A percentile compares a stretch with the other conserved stretches of the same genome.
These are phyloP conservation scores for Pythium aquatile DNA, from an alignment of 352 stramenopile species.

Conservation along the genomic window DNA sequence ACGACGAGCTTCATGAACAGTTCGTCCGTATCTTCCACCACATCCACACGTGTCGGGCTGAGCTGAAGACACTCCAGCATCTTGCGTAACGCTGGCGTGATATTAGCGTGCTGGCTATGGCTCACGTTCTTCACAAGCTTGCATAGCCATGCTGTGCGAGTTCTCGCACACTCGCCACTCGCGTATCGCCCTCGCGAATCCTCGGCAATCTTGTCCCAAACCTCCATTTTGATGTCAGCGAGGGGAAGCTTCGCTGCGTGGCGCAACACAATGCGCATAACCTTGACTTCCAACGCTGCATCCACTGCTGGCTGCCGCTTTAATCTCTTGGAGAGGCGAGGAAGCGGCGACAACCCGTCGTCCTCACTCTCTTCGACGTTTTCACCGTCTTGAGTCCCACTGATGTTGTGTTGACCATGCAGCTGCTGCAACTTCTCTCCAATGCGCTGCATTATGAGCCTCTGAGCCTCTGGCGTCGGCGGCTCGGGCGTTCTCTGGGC, in stretches of 20 bases:
- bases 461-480: not conserved
- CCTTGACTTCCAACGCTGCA: not conserved
- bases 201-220: conserved; percentile 7
- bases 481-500: not conserved
- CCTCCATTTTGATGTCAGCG: not conserved
- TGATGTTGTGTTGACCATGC: too few species aligned
- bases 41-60: too few species aligned
- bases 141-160: conserved; percentile 2
- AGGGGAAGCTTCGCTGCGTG: not conserved
- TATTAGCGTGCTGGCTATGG: not conserved
- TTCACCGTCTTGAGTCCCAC: too few species aligned
- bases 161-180: not conserved
- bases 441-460: too few species aligned
- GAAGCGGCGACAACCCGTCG: not conserved
- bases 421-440: too few species aligned
- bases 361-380: not conserved
- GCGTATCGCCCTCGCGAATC: not conserved
- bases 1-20: conserved; percentile 8
- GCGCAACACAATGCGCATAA: not conserved
- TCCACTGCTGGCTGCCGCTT: not conserved
- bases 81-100: not conserved
- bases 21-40: not conserved
- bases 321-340: not conserved
- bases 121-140: not conserved
- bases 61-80: not conserved